Conservation (phyloP, 148 eudicot genomes). For the Hydrangea macrophylla region DNA sequence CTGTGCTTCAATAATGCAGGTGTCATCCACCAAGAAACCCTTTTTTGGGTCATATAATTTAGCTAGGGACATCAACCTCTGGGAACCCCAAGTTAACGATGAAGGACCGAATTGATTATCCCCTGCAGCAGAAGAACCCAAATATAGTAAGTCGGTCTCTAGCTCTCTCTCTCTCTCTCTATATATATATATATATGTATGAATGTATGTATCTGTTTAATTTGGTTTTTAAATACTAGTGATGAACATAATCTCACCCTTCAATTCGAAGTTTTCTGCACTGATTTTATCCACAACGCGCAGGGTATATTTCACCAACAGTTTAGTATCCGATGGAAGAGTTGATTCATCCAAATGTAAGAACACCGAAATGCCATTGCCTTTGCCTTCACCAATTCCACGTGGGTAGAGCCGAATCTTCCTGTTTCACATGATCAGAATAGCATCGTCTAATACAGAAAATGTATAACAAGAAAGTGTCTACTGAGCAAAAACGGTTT, state of each 20-base stretch:
- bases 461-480: neutral
- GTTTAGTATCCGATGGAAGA: slow-evolving; percentile 8
- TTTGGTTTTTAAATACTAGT: neutral
- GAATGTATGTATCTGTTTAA: no score
- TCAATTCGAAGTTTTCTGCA: neutral
- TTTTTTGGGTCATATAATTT: slow-evolving; percentile 16
- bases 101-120: slow-evolving; percentile 13
- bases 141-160: neutral
- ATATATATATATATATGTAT: no score
- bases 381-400: slow-evolving; percentile 5
- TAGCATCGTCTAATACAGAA: no score
- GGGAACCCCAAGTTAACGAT: neutral
- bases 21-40: slow-evolving; percentile 4
- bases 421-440: no score
- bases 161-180: no score
- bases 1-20: slow-evolving; percentile 2
- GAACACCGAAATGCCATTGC: slow-evolving; percentile 7
- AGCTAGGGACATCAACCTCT: slow-evolving; percentile 8
- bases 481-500: neutral
- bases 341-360: slow-evolving; percentile 5
- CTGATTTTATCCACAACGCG: neutral
- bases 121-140: neutral
- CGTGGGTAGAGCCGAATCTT: slow-evolving; percentile 13
- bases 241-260: neutral
- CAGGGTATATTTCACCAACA: slow-evolving; percentile 1